phyloP scores from a whole-genome alignment of 129 eudicot species.

The Apium graveolens region DNA sequence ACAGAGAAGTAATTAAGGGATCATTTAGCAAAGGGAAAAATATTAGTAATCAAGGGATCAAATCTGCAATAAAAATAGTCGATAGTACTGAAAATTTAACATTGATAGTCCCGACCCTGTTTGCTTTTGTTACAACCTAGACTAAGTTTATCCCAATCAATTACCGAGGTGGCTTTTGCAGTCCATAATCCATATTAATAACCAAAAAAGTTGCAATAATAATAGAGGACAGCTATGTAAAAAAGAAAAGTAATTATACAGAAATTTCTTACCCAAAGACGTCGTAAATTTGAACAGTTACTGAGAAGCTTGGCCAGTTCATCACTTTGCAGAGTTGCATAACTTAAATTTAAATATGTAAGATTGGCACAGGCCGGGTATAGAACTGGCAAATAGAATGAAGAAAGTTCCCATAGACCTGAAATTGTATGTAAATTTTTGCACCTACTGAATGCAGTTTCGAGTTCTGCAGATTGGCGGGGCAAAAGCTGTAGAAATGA shows the following conservation, averaged over 20 bases:
- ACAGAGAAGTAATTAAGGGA: neutral
- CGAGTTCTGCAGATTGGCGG: conserved; percentile 27
- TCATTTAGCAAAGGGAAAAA: neutral
- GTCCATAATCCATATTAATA: neutral
- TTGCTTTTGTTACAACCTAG: neutral
- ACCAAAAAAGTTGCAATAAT: neutral
- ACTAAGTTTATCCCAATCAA: neutral
- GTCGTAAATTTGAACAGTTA: conserved; percentile 56
- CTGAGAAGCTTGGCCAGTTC: conserved; percentile 50
- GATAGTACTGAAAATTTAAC: neutral
- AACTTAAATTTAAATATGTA: conserved; percentile 62
- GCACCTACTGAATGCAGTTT: conserved; percentile 37
- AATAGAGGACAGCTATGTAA: neutral
- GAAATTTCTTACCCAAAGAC: conserved; percentile 70
- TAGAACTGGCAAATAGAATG: conserved; percentile 42
- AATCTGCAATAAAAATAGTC: neutral
- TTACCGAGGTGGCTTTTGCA: neutral
- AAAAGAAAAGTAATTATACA: neutral
- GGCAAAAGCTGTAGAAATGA: conserved; percentile 43
- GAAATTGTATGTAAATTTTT: conserved; percentile 39
- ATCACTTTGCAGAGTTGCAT: conserved; percentile 35
- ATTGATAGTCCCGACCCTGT: neutral
- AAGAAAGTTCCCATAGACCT: conserved; percentile 65
- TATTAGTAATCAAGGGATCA: neutral
- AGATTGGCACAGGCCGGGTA: conserved; percentile 46